These are phyloP conservation scores for Boehmeria nivea DNA, from an alignment of 306 rosid species.

Conservation along the genomic window DNA sequence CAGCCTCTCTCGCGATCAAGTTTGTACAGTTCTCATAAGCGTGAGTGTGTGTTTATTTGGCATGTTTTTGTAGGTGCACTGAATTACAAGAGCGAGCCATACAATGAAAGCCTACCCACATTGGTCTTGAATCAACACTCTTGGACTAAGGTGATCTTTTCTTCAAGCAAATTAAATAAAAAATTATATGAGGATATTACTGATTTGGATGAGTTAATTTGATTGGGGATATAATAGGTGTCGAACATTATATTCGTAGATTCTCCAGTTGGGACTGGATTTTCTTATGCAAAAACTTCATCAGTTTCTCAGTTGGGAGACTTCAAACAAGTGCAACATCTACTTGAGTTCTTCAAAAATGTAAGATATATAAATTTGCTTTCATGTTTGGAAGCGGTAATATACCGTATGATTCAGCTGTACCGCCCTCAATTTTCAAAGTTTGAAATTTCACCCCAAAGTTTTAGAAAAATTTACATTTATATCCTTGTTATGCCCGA, in stretches of 20 bases:
- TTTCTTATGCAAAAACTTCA: constrained; percentile 26
- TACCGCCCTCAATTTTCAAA: no score
- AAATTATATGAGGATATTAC: no score
- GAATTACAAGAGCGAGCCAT: constrained; percentile 4
- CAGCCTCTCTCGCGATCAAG: no score
- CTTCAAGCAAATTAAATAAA: no score
- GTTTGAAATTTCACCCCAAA: no score
- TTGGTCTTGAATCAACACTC: constrained; percentile 33
- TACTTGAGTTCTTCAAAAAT: constrained; percentile 35
- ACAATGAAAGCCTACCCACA: constrained; percentile 23
- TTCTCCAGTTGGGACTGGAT: constrained; percentile 44
- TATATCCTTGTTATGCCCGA: no score
- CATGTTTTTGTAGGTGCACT: constrained; percentile 43
- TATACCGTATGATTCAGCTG: no score
- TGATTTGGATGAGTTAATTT: background rate
- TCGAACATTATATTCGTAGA: constrained; percentile 41
- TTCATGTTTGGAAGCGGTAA: no score
- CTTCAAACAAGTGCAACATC: constrained; percentile 17
- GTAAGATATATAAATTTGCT: constrained; percentile 1
- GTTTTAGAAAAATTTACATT: no score
- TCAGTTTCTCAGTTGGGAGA: constrained; percentile 23
- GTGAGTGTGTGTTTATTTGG: no score
- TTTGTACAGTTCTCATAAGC: no score
- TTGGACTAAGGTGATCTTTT: constrained; percentile 28
- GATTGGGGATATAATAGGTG: background rate